Evolutionary conservation across 768 basidiomycete genomes (phyloP).

Genomic region (Botryobasidium botryosum): DNA sequence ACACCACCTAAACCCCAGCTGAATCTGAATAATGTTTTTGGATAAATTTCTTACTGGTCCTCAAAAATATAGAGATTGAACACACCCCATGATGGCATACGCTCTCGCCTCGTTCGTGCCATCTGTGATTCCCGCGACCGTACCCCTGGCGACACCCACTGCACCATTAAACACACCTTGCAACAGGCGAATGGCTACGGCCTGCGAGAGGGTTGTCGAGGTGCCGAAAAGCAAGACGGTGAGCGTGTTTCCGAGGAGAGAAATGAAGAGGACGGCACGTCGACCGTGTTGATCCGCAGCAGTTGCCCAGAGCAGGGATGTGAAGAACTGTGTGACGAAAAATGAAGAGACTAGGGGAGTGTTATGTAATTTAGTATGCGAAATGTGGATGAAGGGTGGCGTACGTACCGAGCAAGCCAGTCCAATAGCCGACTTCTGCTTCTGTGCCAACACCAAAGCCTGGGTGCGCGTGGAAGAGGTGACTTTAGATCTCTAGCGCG

Average conservation of each 20-base stretch:
- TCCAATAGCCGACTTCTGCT: constrained; percentile 77
- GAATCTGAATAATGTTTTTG: constrained; percentile 33
- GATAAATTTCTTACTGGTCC: background rate
- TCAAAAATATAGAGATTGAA: constrained; percentile 1
- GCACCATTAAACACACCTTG: constrained; percentile 90
- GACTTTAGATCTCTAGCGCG: background rate
- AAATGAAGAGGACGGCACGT: constrained; percentile 67
- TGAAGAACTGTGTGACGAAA: constrained; percentile 92
- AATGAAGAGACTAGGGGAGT: constrained; percentile 47
- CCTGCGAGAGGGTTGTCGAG: constrained; percentile 55
- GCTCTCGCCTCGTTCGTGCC: constrained; percentile 85
- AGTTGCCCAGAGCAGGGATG: constrained; percentile 92
- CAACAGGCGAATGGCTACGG: constrained; percentile 68
- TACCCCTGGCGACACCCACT: constrained; percentile 85
- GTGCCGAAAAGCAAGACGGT: constrained; percentile 70
- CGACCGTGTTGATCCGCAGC: constrained; percentile 83
- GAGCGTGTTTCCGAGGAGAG: constrained; percentile 69
- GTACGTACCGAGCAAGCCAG: constrained; percentile 60
- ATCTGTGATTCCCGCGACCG: constrained; percentile 76
- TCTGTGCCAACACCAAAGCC: constrained; percentile 53
- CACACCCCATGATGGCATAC: constrained; percentile 78
- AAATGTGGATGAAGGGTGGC: constrained; percentile 2
- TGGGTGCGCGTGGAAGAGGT: background rate
- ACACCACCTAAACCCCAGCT: constrained; percentile 97
- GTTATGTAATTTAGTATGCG: constrained; percentile 8